These are phyloP conservation scores for Arabidopsis suecica DNA, from an alignment of 345 rosid species.

Conservation along the genomic window DNA sequence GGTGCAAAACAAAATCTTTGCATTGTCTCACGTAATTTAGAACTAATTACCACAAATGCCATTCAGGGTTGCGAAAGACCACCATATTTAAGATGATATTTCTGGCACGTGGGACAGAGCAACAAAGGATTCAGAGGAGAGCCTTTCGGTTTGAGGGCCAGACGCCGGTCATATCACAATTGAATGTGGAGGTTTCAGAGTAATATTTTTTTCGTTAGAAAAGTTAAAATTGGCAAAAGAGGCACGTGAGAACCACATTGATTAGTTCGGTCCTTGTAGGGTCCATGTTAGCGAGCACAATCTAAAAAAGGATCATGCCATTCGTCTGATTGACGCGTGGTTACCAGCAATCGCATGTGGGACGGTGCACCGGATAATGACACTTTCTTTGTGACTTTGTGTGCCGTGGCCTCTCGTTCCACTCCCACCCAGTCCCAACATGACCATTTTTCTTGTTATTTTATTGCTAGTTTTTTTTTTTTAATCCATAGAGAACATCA, in stretches of 20 bases:
- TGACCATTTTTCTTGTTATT: background rate
- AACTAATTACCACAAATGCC: slow-evolving; percentile 7
- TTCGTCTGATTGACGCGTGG: slow-evolving; percentile 42
- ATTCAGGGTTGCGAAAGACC: background rate
- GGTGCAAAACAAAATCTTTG: slow-evolving; percentile 23
- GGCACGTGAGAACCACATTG: slow-evolving; percentile 38
- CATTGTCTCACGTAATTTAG: slow-evolving; percentile 12
- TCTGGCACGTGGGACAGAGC: slow-evolving; percentile 6
- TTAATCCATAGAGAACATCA: background rate
- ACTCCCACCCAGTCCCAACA: slow-evolving; percentile 4
- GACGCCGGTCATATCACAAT: background rate
- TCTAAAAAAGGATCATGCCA: slow-evolving; percentile 3
- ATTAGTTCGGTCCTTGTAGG: slow-evolving; percentile 43
- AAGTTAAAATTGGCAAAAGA: background rate
- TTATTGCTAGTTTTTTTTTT: background rate
- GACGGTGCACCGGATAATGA: slow-evolving; percentile 58
- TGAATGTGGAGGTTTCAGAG: background rate
- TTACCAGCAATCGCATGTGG: slow-evolving; percentile 51
- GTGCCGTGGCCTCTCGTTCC: slow-evolving; percentile 30
- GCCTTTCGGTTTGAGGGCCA: slow-evolving; percentile 23
- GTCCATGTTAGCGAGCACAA: slow-evolving; percentile 22
- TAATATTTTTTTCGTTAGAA: background rate
- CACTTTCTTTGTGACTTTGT: slow-evolving; percentile 36
- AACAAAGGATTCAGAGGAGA: slow-evolving; percentile 3
- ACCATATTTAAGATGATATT: slow-evolving; percentile 9